Conservation (phyloP, 2,329 filamentous ascomycete genomes). For the Pseudogymnoascus destructans region DNA sequence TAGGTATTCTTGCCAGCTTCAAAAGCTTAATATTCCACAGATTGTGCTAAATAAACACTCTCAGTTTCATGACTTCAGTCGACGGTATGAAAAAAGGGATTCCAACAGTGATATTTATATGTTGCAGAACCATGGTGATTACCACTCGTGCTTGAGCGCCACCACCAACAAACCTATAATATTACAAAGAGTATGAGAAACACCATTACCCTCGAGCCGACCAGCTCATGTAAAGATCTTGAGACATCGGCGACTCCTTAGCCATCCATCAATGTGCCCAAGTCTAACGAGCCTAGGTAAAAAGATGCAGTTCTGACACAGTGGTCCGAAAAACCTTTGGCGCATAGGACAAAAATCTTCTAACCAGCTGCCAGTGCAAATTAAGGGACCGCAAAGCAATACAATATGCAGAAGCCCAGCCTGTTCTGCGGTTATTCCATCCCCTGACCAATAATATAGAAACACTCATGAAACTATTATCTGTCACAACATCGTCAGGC, state of each 20-base stretch:
- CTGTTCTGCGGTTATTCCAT: slow-evolving; percentile 1
- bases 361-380: neutral
- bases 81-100: neutral
- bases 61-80: neutral
- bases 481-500: neutral
- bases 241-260: neutral
- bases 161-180: neutral
- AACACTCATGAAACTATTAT: neutral
- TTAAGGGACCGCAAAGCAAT: neutral
- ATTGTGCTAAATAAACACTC: neutral
- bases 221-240: neutral
- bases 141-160: neutral
- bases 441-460: neutral
- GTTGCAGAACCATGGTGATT: neutral
- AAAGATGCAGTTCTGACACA: neutral
- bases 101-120: neutral
- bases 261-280: neutral
- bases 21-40: slow-evolving; percentile 3
- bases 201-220: neutral
- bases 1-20: slow-evolving; percentile 7
- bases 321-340: neutral
- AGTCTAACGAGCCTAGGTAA: neutral
- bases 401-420: slow-evolving; percentile 3
- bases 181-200: neutral
- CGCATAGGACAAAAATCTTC: neutral